phyloP scores from a whole-genome alignment of 2,329 filamentous ascomycete species.

The Curvularia spicifera region DNA sequence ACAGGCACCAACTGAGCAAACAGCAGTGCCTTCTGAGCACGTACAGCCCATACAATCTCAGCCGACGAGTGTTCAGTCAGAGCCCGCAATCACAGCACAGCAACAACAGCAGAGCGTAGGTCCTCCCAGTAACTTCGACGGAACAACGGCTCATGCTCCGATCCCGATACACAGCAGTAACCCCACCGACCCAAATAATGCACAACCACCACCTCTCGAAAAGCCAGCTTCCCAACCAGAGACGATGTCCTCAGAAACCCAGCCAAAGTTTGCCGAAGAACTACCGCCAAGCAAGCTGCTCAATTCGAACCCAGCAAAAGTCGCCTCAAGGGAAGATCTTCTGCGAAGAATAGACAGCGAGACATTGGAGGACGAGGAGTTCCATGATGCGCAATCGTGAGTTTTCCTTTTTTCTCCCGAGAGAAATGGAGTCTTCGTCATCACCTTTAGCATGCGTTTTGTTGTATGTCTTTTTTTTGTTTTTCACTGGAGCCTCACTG shows the following conservation, averaged over 20 bases:
- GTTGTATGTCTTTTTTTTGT: background rate
- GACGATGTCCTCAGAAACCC: slow-evolving; percentile 11
- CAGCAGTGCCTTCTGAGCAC: slow-evolving; percentile 13
- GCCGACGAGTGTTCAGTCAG: slow-evolving; percentile 4
- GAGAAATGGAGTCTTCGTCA: background rate
- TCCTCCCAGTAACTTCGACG: slow-evolving; percentile 64
- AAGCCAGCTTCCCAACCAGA: slow-evolving; percentile 15
- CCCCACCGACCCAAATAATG: slow-evolving; percentile 13
- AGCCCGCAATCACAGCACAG: slow-evolving; percentile 12
- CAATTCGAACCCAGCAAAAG: slow-evolving; percentile 31
- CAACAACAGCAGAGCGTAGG: slow-evolving; percentile 45
- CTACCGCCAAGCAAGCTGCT: slow-evolving; percentile 38
- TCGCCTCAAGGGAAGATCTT: slow-evolving; percentile 23
- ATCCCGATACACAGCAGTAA: slow-evolving; percentile 14
- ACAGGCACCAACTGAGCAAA: slow-evolving; percentile 12
- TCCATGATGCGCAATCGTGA: slow-evolving; percentile 56
- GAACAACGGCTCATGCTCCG: slow-evolving; percentile 46
- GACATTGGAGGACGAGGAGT: slow-evolving; percentile 54
- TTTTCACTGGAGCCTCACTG: background rate
- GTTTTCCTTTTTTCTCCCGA: slow-evolving; percentile 1
- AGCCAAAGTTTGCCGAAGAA: slow-evolving; percentile 23
- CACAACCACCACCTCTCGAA: slow-evolving; percentile 13
- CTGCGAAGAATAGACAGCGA: slow-evolving; percentile 51
- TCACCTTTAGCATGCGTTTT: background rate
- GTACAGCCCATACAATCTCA: slow-evolving; percentile 11